Percentiles rank a stretch among this genome's conserved stretches.
These are phyloP conservation scores for Mycena polygramma DNA, from an alignment of 768 basidiomycete species.

Conservation along the genomic window DNA sequence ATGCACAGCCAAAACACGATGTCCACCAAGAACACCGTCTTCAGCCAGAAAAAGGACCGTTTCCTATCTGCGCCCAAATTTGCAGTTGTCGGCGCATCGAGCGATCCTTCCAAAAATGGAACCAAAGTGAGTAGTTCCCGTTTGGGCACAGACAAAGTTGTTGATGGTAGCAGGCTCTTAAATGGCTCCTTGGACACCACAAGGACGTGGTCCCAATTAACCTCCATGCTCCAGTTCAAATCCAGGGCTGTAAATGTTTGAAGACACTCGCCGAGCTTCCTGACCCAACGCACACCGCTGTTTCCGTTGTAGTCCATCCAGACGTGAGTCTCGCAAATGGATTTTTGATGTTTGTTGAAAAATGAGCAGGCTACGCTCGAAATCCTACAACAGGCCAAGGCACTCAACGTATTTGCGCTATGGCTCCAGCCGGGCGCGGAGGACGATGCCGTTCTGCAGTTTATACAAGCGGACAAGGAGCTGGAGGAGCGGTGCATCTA, in stretches of 20 bases:
- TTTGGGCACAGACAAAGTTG: neutral
- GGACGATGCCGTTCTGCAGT: slow-evolving; percentile 52
- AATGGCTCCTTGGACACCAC: slow-evolving; percentile 62
- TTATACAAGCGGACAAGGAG: slow-evolving; percentile 23
- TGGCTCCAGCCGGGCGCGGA: slow-evolving; percentile 80
- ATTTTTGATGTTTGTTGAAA: neutral
- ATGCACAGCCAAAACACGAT: neutral
- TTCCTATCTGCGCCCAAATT: slow-evolving; percentile 45
- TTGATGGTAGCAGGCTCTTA: slow-evolving; percentile 54
- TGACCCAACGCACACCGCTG: slow-evolving; percentile 56
- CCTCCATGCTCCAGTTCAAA: slow-evolving; percentile 51
- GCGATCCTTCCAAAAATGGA: slow-evolving; percentile 57
- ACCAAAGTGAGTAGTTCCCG: slow-evolving; percentile 20
- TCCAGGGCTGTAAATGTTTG: slow-evolving; percentile 61
- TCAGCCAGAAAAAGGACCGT: neutral
- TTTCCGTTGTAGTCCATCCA: slow-evolving; percentile 64
- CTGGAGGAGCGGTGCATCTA: slow-evolving; percentile 17
- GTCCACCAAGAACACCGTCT: neutral
- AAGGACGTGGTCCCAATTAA: slow-evolving; percentile 67
- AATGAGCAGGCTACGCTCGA: slow-evolving; percentile 59
- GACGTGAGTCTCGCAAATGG: slow-evolving; percentile 43
- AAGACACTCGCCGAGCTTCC: slow-evolving; percentile 56
- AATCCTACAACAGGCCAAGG: slow-evolving; percentile 61
- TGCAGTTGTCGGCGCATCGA: slow-evolving; percentile 71
- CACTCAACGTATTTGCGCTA: slow-evolving; percentile 59